Conservation (phyloP, 768 basidiomycete species). For the Leccinum longicurvipes region DNA sequence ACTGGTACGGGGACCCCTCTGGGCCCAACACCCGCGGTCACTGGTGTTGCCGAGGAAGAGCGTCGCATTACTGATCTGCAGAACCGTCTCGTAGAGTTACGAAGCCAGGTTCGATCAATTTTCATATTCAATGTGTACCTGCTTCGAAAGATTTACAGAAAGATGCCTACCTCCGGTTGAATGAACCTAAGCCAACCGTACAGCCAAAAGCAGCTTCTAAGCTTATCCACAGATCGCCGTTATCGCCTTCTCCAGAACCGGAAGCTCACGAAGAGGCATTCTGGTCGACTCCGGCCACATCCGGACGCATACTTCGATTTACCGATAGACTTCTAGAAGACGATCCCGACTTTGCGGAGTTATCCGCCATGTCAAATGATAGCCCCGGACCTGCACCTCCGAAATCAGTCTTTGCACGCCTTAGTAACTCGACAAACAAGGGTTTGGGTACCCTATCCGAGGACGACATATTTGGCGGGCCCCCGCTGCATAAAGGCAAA, state of each 20-base stretch:
- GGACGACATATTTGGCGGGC: slow-evolving; percentile 7
- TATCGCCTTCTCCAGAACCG: slow-evolving; percentile 21
- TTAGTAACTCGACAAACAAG: slow-evolving; percentile 14
- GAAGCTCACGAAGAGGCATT: slow-evolving; percentile 53
- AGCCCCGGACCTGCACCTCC: slow-evolving; percentile 39
- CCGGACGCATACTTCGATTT: slow-evolving; percentile 58
- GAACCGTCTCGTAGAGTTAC: slow-evolving; percentile 38
- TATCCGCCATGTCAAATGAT: slow-evolving; percentile 44
- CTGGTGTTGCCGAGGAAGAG: slow-evolving; percentile 39
- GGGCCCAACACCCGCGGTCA: slow-evolving; percentile 24
- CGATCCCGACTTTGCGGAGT: slow-evolving; percentile 52
- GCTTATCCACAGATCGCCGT: slow-evolving; percentile 9
- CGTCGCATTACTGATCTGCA: slow-evolving; percentile 41
- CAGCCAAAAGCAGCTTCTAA: slow-evolving; percentile 13
- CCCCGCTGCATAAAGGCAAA: neutral
- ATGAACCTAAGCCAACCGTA: slow-evolving; percentile 9
- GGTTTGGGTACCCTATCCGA: neutral
- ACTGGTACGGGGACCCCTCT: slow-evolving; percentile 12
- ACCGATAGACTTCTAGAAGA: slow-evolving; percentile 63
- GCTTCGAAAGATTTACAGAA: slow-evolving; percentile 19
- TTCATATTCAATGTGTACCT: neutral
- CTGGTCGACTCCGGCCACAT: slow-evolving; percentile 57
- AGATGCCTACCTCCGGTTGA: slow-evolving; percentile 25
- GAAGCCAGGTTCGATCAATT: slow-evolving; percentile 33
- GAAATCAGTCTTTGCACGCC: slow-evolving; percentile 27